phyloP scores from a whole-genome alignment of 1,139 yeast genomes.

The Geotrichum citri-aurantii region DNA sequence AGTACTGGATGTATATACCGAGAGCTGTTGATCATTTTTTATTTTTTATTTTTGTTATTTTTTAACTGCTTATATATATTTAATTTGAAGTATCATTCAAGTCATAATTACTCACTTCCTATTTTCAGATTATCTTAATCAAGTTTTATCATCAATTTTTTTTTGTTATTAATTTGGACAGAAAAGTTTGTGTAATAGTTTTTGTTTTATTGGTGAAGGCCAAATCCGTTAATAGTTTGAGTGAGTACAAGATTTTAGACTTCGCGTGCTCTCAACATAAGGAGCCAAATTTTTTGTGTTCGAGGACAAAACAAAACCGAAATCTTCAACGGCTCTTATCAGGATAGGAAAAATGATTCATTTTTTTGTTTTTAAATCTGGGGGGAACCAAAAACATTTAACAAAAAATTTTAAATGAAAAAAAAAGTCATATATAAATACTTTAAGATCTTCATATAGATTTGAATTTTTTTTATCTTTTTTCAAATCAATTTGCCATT shows the following conservation, averaged over 20 bases:
- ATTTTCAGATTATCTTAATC: too few relatives aligned
- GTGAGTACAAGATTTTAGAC: neutral
- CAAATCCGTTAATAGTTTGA: neutral
- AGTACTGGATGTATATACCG: conserved; percentile 10
- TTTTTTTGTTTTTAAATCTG: too few relatives aligned
- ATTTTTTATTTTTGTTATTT: conserved; percentile 2
- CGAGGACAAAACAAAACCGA: neutral
- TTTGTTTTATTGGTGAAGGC: neutral
- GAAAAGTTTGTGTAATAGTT: neutral
- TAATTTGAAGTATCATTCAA: neutral
- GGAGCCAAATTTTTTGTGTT: conserved; percentile 4
- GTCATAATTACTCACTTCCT: neutral
- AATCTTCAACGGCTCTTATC: neutral
- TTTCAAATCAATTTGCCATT: too few relatives aligned
- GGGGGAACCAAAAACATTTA: too few relatives aligned
- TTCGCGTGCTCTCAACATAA: conserved; percentile 19
- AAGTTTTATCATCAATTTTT: neutral
- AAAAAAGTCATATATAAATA: neutral
- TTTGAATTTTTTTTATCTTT: neutral
- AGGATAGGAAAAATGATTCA: neutral
- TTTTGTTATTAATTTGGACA: neutral
- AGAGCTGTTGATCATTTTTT: neutral
- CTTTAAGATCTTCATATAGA: neutral
- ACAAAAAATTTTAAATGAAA: neutral
- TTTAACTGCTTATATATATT: neutral